Evolutionary conservation across 306 rosid genomes (phyloP).

Genomic region (Malus orientalis): DNA sequence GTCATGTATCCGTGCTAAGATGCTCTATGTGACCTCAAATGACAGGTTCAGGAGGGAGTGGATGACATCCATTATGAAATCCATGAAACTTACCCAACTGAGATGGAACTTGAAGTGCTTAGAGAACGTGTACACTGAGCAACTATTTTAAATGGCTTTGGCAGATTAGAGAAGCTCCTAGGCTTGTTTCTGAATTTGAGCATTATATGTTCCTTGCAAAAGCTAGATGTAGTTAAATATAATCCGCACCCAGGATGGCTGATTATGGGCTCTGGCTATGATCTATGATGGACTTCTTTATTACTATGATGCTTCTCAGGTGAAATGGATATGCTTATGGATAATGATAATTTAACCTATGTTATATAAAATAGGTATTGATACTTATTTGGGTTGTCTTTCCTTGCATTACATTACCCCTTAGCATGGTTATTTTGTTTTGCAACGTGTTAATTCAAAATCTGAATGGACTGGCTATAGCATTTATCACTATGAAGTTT

Average conservation of each 20-base stretch:
- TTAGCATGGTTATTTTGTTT: not conserved
- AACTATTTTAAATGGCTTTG: slow-evolving; percentile 8
- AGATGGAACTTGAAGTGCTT: slow-evolving; percentile 79
- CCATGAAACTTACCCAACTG: slow-evolving; percentile 77
- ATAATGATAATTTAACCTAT: slow-evolving; percentile 17
- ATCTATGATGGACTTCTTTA: slow-evolving; percentile 36
- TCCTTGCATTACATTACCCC: slow-evolving; percentile 1
- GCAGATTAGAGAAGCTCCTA: slow-evolving; percentile 21
- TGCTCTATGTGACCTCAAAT: slow-evolving; percentile 81
- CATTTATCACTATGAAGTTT: too few species aligned
- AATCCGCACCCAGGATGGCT: slow-evolving; percentile 54
- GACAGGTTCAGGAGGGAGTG: slow-evolving; percentile 71
- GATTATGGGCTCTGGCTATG: slow-evolving; percentile 42
- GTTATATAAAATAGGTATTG: slow-evolving; percentile 2
- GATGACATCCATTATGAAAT: slow-evolving; percentile 83
- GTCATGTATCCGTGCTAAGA: slow-evolving; percentile 69
- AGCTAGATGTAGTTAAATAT: slow-evolving; percentile 22
- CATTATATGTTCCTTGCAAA: slow-evolving; percentile 13
- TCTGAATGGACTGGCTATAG: too few species aligned
- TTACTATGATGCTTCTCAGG: slow-evolving; percentile 60
- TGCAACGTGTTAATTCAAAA: too few species aligned
- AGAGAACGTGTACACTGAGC: slow-evolving; percentile 64
- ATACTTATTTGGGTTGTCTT: not conserved
- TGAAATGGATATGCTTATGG: slow-evolving; percentile 25
- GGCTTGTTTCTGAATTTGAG: slow-evolving; percentile 23